Evolutionary conservation across 805 yeast genomes (phyloP), one percentile per base, ranked within the genome.

Genomic region (Cephaloascus albidus): DNA sequence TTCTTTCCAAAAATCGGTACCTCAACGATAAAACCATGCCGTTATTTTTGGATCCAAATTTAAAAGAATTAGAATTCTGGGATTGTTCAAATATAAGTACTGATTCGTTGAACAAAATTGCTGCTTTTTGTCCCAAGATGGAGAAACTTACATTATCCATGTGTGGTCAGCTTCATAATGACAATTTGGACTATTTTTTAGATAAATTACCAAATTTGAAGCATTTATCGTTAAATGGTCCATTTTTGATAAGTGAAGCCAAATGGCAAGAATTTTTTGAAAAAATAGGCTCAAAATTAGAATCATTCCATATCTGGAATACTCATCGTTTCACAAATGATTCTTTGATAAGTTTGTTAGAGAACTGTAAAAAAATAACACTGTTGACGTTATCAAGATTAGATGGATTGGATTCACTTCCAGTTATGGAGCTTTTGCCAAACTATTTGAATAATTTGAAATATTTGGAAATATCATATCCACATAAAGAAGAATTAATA

Each of bases 101-200:
- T 33, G 81, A 74, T 43, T 74, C 93, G 0, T 70, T 81, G 44
- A 72, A 74, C 48, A 69, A 77, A 45, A 76, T 93, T 31, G 88
- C 89, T 0, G 68, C 94, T 0, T 82, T 63, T 54, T 85, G 96
- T 48, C 96, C 96, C 0, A 68, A 80, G 20, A 44, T 93, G 3
- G 78, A 74, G 46, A 57, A 67, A 1, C 55, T 93, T 35, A 81
- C 81, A 0, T 62, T 93, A 35, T 77, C 78, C 42, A 90, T 89
- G 97, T 90, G 97, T 65, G 98, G 98, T 3, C 89, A 85, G 48
- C 61, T 93, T 33, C 87, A 83, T 49, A 85, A 85, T 53, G 88
- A 81, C 45, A 81, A 83, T 41, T 55, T 93, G 42, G 53, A 65
- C 15, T 83, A 86, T 53, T 76, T 73, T 43, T 71, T 75, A 3